Percentiles rank a stretch among this genome's conserved stretches.
phyloP scores from a whole-genome alignment of 306 rosid genomes.

The Vigna reflexopilosa region DNA sequence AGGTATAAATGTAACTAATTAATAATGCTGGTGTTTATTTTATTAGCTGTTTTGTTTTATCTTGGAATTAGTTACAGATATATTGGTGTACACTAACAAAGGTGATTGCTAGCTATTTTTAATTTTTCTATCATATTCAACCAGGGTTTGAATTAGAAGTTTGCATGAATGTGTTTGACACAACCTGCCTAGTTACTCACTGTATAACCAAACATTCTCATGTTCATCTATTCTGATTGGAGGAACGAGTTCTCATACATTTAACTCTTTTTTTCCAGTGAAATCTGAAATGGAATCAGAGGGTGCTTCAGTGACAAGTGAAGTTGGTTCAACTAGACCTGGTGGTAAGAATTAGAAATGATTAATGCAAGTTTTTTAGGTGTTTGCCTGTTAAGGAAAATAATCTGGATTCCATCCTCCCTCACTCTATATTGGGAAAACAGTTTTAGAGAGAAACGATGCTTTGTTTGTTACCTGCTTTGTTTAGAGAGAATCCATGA shows the following conservation, averaged over 20 bases:
- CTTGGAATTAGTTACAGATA: neutral
- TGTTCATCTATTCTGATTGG: neutral
- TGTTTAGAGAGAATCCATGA: conserved; percentile 6
- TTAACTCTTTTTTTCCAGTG: conserved; percentile 29
- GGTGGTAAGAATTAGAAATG: conserved; percentile 29
- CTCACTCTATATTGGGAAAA: neutral
- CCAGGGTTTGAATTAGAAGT: neutral
- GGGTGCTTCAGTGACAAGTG: conserved; percentile 12
- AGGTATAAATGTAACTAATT: neutral
- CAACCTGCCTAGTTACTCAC: neutral
- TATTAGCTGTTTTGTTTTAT: neutral
- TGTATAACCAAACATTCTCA: neutral
- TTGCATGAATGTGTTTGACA: neutral
- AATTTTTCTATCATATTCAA: neutral
- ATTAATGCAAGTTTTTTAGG: conserved; percentile 2
- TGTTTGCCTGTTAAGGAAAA: neutral
- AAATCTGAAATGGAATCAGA: conserved; percentile 40
- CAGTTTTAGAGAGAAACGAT: neutral
- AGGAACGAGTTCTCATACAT: conserved; percentile 17
- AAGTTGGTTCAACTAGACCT: conserved; percentile 31
- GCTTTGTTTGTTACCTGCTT: neutral
- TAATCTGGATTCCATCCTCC: neutral
- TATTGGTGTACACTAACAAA: neutral
- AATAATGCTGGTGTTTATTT: conserved; percentile 8
- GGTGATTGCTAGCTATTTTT: neutral